Conservation (phyloP, 306 rosid species). For the Astragalus glycyphyllos region DNA sequence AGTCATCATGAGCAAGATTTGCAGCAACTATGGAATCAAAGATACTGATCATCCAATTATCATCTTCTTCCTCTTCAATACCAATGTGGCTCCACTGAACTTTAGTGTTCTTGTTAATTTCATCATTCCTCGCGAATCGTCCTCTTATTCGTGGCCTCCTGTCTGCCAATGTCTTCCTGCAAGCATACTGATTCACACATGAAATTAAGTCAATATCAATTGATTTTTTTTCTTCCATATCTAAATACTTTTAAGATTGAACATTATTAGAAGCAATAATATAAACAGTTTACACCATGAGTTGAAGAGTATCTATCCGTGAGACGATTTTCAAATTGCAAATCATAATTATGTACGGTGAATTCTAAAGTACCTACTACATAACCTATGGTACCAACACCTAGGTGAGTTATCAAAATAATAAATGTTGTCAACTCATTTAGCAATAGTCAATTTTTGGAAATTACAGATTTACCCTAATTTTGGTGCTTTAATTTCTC, state of each 20-base stretch:
- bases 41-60: constrained; percentile 74
- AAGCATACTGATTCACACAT: constrained; percentile 67
- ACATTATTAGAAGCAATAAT: neutral
- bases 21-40: constrained; percentile 71
- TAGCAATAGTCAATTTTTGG: no score
- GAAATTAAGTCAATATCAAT: neutral
- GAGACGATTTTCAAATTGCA: no score
- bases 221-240: neutral
- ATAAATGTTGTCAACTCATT: no score
- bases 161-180: constrained; percentile 95
- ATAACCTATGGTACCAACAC: no score
- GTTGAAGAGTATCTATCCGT: neutral
- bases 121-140: constrained; percentile 80
- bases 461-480: no score
- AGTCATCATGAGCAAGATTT: constrained; percentile 58
- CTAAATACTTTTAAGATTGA: constrained; percentile 6
- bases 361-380: no score
- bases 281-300: constrained; percentile 2
- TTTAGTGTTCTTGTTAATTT: constrained; percentile 54
- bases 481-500: no score
- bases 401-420: no score
- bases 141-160: constrained; percentile 92
- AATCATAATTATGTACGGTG: no score
- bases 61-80: constrained; percentile 63
- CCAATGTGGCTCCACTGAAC: constrained; percentile 62